These are phyloP conservation scores for Calvatia gigantea DNA, from an alignment of 768 basidiomycete genomes.

Conservation along the genomic window DNA sequence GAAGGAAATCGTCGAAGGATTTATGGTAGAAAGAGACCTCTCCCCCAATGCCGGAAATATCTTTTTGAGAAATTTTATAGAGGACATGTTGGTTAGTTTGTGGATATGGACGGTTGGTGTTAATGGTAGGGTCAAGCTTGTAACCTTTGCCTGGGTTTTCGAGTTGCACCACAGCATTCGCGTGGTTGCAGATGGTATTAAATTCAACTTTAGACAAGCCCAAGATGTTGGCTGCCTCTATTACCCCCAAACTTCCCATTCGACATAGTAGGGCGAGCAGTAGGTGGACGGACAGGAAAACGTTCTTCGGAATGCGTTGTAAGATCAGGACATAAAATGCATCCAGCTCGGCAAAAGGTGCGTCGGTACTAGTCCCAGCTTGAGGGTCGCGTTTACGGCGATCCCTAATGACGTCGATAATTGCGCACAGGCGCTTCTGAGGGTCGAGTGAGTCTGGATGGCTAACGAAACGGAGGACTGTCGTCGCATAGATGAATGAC, in stretches of 20 bases:
- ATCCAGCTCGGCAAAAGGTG: slow-evolving; percentile 14
- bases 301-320: slow-evolving; percentile 16
- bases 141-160: neutral
- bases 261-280: slow-evolving; percentile 9
- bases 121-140: neutral
- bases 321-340: slow-evolving; percentile 14
- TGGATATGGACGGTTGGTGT: neutral
- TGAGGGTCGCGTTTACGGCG: neutral
- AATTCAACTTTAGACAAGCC: neutral
- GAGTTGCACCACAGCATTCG: neutral
- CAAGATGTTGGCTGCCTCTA: neutral
- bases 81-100: neutral
- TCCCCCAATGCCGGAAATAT: neutral
- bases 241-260: neutral
- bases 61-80: neutral
- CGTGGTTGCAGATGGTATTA: neutral
- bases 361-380: neutral
- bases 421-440: neutral
- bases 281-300: slow-evolving; percentile 31
- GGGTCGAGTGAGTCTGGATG: slow-evolving; percentile 9
- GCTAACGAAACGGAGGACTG: slow-evolving; percentile 22
- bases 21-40: neutral
- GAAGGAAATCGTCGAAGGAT: neutral
- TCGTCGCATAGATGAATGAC: slow-evolving; percentile 25
- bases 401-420: neutral